Evolutionary conservation across 2,329 filamentous ascomycete genomes (phyloP), one percentile per base, ranked within the genome.

Genomic region (Aspergillus costaricaensis): DNA sequence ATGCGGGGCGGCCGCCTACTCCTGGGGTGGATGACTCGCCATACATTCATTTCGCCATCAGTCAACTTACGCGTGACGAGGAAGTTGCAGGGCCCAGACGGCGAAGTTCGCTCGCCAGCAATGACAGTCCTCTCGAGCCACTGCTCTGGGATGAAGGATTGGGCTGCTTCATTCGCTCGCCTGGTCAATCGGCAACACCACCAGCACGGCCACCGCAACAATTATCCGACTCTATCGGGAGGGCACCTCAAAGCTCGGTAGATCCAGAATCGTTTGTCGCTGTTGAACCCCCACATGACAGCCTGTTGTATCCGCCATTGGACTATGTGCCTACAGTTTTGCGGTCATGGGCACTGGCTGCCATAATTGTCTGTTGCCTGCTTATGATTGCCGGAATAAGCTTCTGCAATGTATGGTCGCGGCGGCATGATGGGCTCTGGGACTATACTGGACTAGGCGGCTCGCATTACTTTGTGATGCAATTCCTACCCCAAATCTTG

Each of bases 11-110:
- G 55, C 78, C 81, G 12, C 80, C 83, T 2, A 94, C 91, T 0
- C 92, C 92, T 0, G 91, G 89, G 9, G 81, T 92, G 41, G 92
- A 96, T 70, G 90, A 96, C 70, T 90, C 88, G 8, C 92, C 92
- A 0, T 96, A 93, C 75, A 91, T 97, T 64, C 90, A 90, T 65
- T 96, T 95, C 74, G 93, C 94, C 43, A 86, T 98, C 64, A 91
- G 96, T 65, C 91, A 94, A 64, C 80, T 98, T 67, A 96, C 92
- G 5, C 83, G 89, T 51, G 86, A 90, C 69, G 88, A 88, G 59
- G 87, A 91, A 62, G 82, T 87, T 5, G 77, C 81, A 59, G 82
- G 83, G 9, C 80, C 83, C 58, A 79, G 81, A 57, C 78, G 84
- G 66, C 82, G 85, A 55, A 75, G 82, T 57, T 80, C 82, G 52